Conservation (phyloP, 177 flowering plant genomes). For the Vitis hybrid region DNA sequence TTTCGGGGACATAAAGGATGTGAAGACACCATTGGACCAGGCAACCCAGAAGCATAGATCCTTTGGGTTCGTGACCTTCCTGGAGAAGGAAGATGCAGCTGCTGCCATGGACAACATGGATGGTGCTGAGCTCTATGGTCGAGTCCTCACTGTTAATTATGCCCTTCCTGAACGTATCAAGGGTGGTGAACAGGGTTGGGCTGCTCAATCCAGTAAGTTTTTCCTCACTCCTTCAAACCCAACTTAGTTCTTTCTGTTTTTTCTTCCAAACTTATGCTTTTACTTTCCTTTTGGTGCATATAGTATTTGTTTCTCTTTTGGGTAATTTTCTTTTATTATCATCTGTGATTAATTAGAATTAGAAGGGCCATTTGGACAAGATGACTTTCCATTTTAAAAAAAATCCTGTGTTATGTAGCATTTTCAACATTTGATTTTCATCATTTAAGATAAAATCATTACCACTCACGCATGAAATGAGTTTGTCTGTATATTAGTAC, state of each 20-base stretch:
- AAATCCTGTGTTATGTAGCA: too few species aligned
- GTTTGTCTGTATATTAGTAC: too few species aligned
- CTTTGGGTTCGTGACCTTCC: constrained; percentile 93
- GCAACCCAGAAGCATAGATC: constrained; percentile 97
- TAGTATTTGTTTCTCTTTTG: not conserved
- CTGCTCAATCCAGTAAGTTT: constrained; percentile 89
- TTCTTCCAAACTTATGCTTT: not conserved
- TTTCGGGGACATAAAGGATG: constrained; percentile 95
- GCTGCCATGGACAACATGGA: constrained; percentile 99
- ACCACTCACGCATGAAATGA: too few species aligned
- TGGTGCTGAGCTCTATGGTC: constrained; percentile 92
- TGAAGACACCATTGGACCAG: constrained; percentile 90
- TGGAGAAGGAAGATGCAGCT: constrained; percentile 86
- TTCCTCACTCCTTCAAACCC: not conserved
- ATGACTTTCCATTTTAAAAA: too few species aligned
- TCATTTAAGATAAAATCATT: too few species aligned
- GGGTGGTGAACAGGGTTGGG: constrained; percentile 99
- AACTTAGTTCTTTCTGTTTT: not conserved
- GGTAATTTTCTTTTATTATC: too few species aligned
- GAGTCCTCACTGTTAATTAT: constrained; percentile 92
- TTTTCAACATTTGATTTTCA: too few species aligned
- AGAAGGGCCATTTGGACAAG: too few species aligned
- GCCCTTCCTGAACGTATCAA: constrained; percentile 92
- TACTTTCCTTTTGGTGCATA: not conserved
- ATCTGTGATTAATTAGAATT: too few species aligned